Evolutionary conservation across 1,284 basidiomycete species (phyloP).

Genomic region (Marasmius oreades): DNA sequence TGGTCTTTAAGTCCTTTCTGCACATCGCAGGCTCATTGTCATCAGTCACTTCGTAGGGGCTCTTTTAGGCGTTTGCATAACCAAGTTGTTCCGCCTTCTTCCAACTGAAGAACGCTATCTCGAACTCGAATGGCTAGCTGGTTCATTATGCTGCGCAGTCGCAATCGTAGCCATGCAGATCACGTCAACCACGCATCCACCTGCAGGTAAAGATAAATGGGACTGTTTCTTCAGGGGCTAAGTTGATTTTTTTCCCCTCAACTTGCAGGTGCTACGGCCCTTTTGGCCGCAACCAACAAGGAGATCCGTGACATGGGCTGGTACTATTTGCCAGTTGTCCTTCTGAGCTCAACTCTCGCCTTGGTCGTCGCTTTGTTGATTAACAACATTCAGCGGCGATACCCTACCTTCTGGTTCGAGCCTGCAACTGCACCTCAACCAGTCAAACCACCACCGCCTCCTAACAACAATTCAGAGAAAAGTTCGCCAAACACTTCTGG

Average conservation of each 20-base stretch:
- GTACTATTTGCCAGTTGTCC: conserved; percentile 58
- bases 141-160: conserved; percentile 47
- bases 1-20: background rate
- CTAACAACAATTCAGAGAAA: conserved; percentile 13
- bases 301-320: conserved; percentile 49
- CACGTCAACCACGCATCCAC: conserved; percentile 57
- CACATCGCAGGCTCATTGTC: background rate
- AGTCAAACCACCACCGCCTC: conserved; percentile 1
- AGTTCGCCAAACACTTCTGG: background rate
- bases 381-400: conserved; percentile 57
- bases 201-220: conserved; percentile 42
- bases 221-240: no score
- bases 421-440: conserved; percentile 18
- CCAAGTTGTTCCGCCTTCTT: conserved; percentile 50
- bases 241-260: no score
- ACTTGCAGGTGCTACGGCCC: conserved; percentile 34
- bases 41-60: conserved; percentile 56
- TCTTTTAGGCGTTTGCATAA: conserved; percentile 49
- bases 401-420: conserved; percentile 52
- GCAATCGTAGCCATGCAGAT: conserved; percentile 54
- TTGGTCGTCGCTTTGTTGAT: conserved; percentile 48
- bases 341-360: conserved; percentile 49
- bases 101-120: conserved; percentile 41
- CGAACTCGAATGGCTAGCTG: conserved; percentile 52
- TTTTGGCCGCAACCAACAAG: conserved; percentile 45